Conservation (phyloP, 257 asterid species). For the Fraxinus quadrangulata region DNA sequence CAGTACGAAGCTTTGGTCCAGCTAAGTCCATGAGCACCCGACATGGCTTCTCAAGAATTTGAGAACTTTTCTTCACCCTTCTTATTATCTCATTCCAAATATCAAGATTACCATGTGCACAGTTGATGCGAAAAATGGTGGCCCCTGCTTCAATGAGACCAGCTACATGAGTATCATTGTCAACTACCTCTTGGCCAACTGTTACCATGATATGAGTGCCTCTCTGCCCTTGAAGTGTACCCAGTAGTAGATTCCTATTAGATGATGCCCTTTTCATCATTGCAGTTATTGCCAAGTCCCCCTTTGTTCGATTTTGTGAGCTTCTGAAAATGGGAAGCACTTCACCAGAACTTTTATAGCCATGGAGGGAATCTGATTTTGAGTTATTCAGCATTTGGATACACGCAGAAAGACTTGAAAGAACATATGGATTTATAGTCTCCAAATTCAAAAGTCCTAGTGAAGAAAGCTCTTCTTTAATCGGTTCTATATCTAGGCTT, state of each 20-base stretch:
- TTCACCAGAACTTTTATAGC: constrained; percentile 28
- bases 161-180: constrained; percentile 43
- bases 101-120: constrained; percentile 71
- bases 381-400: constrained; percentile 49
- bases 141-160: constrained; percentile 63
- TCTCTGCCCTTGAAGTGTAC: constrained; percentile 50
- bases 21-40: constrained; percentile 78
- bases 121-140: constrained; percentile 64
- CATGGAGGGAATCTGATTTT: constrained; percentile 36
- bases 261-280: constrained; percentile 47
- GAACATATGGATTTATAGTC: constrained; percentile 54
- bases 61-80: constrained; percentile 51
- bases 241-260: constrained; percentile 51
- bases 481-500: constrained; percentile 55
- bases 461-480: constrained; percentile 59
- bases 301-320: constrained; percentile 33
- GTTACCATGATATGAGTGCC: constrained; percentile 71
- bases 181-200: constrained; percentile 59
- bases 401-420: constrained; percentile 65
- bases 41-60: constrained; percentile 68
- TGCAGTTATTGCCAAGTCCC: constrained; percentile 43
- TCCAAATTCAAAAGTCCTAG: constrained; percentile 56
- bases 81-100: constrained; percentile 58
- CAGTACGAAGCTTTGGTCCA: constrained; percentile 81
- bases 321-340: constrained; percentile 33